These are phyloP conservation scores for Candida ipomoeae DNA, from an alignment of 805 yeast genomes.

Conservation along the genomic window DNA sequence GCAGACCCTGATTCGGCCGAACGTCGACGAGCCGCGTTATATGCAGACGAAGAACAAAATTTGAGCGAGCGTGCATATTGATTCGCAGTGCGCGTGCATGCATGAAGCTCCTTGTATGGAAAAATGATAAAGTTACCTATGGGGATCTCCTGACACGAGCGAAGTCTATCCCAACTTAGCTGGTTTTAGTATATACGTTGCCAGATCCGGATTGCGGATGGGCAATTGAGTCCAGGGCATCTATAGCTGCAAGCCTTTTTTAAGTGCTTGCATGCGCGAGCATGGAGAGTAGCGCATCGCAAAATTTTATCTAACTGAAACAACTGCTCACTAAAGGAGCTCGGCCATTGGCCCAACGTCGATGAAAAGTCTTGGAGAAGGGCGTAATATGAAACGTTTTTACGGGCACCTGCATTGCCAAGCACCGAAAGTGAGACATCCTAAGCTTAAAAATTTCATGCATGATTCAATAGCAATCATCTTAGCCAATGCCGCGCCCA, in stretches of 20 bases:
- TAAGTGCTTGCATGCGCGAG: neutral
- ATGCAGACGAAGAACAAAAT: neutral
- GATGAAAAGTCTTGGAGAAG: neutral
- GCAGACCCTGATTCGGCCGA: neutral
- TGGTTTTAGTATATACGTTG: neutral
- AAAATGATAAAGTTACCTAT: neutral
- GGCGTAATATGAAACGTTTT: neutral
- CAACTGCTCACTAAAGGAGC: too few species aligned
- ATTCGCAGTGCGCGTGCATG: neutral
- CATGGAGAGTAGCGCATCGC: conserved; percentile 3
- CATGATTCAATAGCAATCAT: conserved; percentile 1
- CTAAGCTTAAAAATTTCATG: neutral
- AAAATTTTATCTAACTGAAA: neutral
- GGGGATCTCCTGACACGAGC: neutral
- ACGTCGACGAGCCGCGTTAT: neutral
- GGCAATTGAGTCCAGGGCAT: neutral
- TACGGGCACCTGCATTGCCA: neutral
- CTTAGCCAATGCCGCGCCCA: neutral
- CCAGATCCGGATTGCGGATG: too few species aligned
- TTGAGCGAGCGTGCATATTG: neutral
- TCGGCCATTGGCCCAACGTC: neutral
- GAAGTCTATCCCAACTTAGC: neutral
- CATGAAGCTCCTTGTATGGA: neutral
- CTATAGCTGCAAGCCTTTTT: neutral
- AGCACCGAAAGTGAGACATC: neutral